phyloP scores from a whole-genome alignment of 352 stramenopile genomes.

The Phytophthora chlamydospora region DNA sequence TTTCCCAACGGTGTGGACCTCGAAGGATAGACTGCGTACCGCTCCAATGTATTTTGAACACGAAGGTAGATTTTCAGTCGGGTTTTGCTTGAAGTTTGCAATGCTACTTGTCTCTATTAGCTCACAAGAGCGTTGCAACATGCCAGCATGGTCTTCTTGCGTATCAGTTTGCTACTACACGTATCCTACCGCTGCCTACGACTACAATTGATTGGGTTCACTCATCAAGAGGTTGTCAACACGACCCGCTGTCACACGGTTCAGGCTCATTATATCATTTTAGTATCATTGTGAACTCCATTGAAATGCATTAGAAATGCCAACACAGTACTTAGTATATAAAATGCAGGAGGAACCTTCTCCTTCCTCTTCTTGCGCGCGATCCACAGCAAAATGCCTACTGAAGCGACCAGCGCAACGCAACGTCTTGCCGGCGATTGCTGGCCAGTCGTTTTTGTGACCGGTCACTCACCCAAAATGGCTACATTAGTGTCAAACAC shows the following conservation, averaged over 20 bases:
- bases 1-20: slow-evolving; percentile 34
- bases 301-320: slow-evolving; percentile 4
- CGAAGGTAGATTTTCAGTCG: background rate
- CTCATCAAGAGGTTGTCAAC: slow-evolving; percentile 72
- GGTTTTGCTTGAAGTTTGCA: too few species aligned
- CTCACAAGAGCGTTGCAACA: too few species aligned
- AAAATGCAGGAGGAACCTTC: background rate
- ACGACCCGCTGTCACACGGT: slow-evolving; percentile 47
- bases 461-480: slow-evolving; percentile 21
- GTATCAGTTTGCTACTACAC: too few species aligned
- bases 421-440: slow-evolving; percentile 1
- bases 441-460: slow-evolving; percentile 34
- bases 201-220: slow-evolving; percentile 41
- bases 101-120: too few species aligned
- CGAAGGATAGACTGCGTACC: slow-evolving; percentile 23
- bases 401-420: slow-evolving; percentile 8
- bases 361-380: slow-evolving; percentile 3
- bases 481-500: slow-evolving; percentile 46
- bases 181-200: background rate
- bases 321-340: too few species aligned
- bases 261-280: slow-evolving; percentile 88
- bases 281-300: slow-evolving; percentile 66
- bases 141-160: too few species aligned
- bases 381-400: slow-evolving; percentile 21
- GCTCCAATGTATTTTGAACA: slow-evolving; percentile 7